Percentiles rank a stretch among this genome's conserved stretches.
Evolutionary conservation across 345 rosid genomes (phyloP).

Genomic region (Durio zibethinus): DNA sequence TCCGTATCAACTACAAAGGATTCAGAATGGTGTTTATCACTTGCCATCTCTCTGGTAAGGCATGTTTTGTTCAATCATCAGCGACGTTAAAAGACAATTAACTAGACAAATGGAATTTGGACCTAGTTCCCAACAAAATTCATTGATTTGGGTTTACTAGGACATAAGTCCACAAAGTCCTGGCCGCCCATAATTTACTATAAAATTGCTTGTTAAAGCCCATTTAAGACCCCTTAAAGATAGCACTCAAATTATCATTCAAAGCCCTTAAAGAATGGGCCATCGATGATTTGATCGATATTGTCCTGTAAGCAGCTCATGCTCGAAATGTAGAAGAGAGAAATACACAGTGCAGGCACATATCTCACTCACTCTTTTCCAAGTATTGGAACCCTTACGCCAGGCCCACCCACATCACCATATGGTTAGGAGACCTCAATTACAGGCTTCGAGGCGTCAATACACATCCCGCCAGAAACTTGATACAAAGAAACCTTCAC

Average conservation of each 20-base stretch:
- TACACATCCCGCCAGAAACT: slow-evolving; percentile 45
- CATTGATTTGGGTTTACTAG: background rate
- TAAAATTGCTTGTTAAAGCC: too few relatives aligned
- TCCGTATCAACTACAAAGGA: slow-evolving; percentile 42
- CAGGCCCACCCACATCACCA: slow-evolving; percentile 38
- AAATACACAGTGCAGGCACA: slow-evolving; percentile 40
- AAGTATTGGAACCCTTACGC: slow-evolving; percentile 37
- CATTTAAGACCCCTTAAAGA: too few relatives aligned
- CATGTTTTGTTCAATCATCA: background rate
- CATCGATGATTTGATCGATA: background rate
- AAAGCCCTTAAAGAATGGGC: background rate
- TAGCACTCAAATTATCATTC: background rate
- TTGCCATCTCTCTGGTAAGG: slow-evolving; percentile 49
- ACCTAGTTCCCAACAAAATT: background rate
- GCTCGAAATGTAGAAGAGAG: slow-evolving; percentile 48
- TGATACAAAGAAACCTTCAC: slow-evolving; percentile 52
- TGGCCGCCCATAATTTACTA: too few relatives aligned
- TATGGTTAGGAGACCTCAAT: slow-evolving; percentile 73
- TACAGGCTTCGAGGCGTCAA: slow-evolving; percentile 56
- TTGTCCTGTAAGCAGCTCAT: slow-evolving; percentile 6
- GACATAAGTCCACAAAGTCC: background rate
- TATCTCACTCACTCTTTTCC: slow-evolving; percentile 48
- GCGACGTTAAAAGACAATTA: background rate
- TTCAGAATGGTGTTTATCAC: slow-evolving; percentile 43
- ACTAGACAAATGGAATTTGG: background rate